Conservation (phyloP, 169 alveolate genomes). For the Babesia caballi region DNA sequence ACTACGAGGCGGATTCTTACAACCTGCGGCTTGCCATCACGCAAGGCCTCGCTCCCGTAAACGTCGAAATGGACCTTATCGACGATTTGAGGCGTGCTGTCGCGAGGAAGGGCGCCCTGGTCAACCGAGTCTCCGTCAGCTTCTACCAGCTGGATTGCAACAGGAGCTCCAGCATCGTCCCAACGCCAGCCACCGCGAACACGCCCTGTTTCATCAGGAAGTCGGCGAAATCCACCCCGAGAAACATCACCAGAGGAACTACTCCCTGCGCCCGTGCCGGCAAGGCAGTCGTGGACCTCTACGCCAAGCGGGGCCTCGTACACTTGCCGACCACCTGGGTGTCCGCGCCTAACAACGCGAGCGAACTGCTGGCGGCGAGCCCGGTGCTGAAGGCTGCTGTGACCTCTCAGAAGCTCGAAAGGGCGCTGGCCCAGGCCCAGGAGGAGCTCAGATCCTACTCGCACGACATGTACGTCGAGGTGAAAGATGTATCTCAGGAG, state of each 20-base stretch:
- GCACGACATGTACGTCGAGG: slow-evolving; percentile 17
- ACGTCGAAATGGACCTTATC: slow-evolving; percentile 32
- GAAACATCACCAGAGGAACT: slow-evolving; percentile 13
- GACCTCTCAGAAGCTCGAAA: slow-evolving; percentile 6
- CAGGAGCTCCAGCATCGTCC: not conserved
- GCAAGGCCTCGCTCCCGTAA: slow-evolving; percentile 22
- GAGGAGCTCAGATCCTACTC: slow-evolving; percentile 20
- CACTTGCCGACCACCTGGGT: slow-evolving; percentile 2
- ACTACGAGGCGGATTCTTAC: slow-evolving; percentile 27
- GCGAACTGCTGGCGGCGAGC: slow-evolving; percentile 2
- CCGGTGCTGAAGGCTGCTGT: slow-evolving; percentile 25
- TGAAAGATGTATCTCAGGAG: not conserved
- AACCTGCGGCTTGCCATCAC: slow-evolving; percentile 28
- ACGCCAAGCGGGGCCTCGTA: slow-evolving; percentile 15
- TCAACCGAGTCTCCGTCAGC: slow-evolving; percentile 51
- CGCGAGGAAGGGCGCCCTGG: slow-evolving; percentile 34
- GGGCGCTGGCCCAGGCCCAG: not conserved
- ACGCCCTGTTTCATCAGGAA: not conserved
- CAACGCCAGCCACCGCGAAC: not conserved
- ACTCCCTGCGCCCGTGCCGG: slow-evolving; percentile 38
- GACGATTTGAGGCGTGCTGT: slow-evolving; percentile 23
- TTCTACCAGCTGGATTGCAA: slow-evolving; percentile 17
- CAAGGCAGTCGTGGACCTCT: slow-evolving; percentile 33
- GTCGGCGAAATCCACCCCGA: slow-evolving; percentile 11
- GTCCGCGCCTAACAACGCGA: not conserved